These are phyloP conservation scores for Lachnellula suecica DNA, from an alignment of 2,329 filamentous ascomycete genomes.

Conservation along the genomic window DNA sequence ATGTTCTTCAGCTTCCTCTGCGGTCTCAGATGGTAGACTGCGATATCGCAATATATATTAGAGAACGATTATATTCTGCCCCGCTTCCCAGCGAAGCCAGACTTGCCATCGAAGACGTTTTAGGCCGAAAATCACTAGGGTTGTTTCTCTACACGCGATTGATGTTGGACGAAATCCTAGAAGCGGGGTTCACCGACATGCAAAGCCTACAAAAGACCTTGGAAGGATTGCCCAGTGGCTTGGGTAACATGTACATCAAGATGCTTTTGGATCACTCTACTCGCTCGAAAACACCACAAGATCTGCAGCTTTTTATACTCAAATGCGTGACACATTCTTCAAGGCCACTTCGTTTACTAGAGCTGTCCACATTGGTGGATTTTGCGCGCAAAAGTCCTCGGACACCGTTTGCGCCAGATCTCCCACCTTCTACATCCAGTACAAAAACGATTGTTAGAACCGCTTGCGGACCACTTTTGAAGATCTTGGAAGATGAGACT, in stretches of 20 bases:
- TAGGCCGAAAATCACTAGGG: conserved; percentile 5
- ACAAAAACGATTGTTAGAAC: conserved; percentile 21
- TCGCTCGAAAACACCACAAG: background rate
- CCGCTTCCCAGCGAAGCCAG: no score
- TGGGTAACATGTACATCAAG: conserved; percentile 2
- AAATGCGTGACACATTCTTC: conserved; percentile 16
- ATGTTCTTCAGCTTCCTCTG: conserved; percentile 37
- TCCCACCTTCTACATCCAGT: background rate
- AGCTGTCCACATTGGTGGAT: conserved; percentile 4
- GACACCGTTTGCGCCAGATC: no score
- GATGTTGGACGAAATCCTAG: conserved; percentile 10
- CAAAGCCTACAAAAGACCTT: background rate
- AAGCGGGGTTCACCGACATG: background rate
- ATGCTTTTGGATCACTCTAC: conserved; percentile 3
- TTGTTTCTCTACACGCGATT: conserved; percentile 19
- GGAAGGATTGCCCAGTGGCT: background rate
- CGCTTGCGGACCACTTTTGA: conserved; percentile 39
- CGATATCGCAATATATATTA: conserved; percentile 38
- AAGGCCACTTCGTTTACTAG: conserved; percentile 15
- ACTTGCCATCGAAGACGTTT: background rate
- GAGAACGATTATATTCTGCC: conserved; percentile 1
- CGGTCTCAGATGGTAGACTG: conserved; percentile 36
- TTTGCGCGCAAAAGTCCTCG: background rate
- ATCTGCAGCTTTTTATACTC: conserved; percentile 12
- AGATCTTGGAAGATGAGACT: conserved; percentile 43